A percentile compares a stretch with the other conserved stretches of the same genome.
Evolutionary conservation across 371 early-diverging fungal genomes (phyloP).

Genomic region (Lichtheimia hyalospora): DNA sequence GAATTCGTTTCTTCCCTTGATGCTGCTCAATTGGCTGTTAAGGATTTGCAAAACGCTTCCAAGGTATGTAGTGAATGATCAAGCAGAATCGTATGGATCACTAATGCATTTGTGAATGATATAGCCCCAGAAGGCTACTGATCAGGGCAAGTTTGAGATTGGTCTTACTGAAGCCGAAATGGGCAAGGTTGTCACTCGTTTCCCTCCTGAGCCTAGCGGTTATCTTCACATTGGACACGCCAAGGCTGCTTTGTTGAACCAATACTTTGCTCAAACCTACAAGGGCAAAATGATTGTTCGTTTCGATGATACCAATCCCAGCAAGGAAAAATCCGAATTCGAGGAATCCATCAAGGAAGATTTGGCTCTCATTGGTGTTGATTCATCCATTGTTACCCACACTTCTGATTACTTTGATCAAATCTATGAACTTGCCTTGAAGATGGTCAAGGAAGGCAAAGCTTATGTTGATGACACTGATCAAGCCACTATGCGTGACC

Average conservation of each 20-base stretch:
- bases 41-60: constrained; percentile 47
- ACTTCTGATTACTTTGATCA: constrained; percentile 97
- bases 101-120: background rate
- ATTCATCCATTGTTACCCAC: constrained; percentile 79
- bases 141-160: constrained; percentile 96
- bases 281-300: constrained; percentile 96
- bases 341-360: constrained; percentile 96
- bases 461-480: constrained; percentile 99
- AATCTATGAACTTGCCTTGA: constrained; percentile 84
- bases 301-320: constrained; percentile 99
- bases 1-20: constrained; percentile 67
- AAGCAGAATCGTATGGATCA: too few relatives aligned
- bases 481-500: constrained; percentile 86
- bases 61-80: constrained; percentile 22
- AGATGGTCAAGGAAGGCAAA: constrained; percentile 89
- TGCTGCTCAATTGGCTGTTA: constrained; percentile 55
- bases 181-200: constrained; percentile 94
- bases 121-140: constrained; percentile 47
- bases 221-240: constrained; percentile 99
- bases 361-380: constrained; percentile 84
- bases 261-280: constrained; percentile 94
- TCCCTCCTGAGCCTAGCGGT: constrained; percentile 99
- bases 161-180: constrained; percentile 78
- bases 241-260: constrained; percentile 98
- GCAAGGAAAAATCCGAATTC: constrained; percentile 95